These are phyloP conservation scores for Ascochyta lentis DNA, from an alignment of 2,329 filamentous ascomycete genomes.

Conservation along the genomic window DNA sequence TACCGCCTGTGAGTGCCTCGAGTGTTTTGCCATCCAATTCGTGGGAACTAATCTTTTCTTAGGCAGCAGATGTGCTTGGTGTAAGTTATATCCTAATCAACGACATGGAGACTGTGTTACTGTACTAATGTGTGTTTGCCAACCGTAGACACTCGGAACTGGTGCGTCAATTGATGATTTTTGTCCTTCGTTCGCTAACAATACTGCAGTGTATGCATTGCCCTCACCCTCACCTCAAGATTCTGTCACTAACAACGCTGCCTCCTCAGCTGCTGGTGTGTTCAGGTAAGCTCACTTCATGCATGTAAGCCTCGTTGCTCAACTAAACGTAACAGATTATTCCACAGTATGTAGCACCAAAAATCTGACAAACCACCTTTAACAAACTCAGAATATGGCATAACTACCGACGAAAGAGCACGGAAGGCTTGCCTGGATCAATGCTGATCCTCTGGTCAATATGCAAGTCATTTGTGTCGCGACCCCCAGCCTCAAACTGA, in stretches of 20 bases:
- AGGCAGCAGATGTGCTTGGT: conserved; percentile 50
- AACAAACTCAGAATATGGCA: conserved; percentile 59
- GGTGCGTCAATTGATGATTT: conserved; percentile 27
- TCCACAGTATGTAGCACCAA: conserved; percentile 37
- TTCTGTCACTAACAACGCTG: conserved; percentile 23
- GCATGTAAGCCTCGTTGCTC: neutral
- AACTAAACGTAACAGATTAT: conserved; percentile 37
- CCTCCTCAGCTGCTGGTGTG: conserved; percentile 49
- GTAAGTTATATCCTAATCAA: conserved; percentile 31
- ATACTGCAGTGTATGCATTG: conserved; percentile 30
- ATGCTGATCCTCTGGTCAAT: conserved; percentile 72
- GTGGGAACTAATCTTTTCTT: conserved; percentile 28
- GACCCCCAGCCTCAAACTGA: conserved; percentile 6
- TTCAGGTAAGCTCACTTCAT: conserved; percentile 41
- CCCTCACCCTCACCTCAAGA: neutral
- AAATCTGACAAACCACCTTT: neutral
- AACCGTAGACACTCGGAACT: conserved; percentile 48
- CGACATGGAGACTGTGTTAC: conserved; percentile 2
- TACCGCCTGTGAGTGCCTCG: conserved; percentile 38
- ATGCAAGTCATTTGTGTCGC: conserved; percentile 46
- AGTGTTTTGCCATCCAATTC: neutral
- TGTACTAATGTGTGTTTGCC: conserved; percentile 20
- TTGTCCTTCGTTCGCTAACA: conserved; percentile 18
- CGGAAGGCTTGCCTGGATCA: conserved; percentile 64
- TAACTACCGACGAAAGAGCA: conserved; percentile 67